Evolutionary conservation across 2,329 filamentous ascomycete genomes (phyloP).

Genomic region (Dryadomyces quercus-mongolicae): DNA sequence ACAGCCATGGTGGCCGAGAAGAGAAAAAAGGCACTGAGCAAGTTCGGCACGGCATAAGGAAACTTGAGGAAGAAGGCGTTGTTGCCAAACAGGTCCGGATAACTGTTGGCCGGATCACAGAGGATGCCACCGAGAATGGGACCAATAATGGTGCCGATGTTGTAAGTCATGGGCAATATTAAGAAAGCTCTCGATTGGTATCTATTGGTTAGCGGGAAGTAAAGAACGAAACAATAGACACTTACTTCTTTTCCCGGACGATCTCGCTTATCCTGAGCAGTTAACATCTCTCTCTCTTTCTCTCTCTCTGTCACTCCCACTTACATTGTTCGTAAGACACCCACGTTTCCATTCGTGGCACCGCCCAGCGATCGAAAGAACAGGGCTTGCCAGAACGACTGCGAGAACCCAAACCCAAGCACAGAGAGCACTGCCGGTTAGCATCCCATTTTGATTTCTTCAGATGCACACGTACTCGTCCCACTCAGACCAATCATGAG

Average conservation of each 20-base stretch:
- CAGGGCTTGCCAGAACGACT: slow-evolving; percentile 47
- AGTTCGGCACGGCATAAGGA: slow-evolving; percentile 42
- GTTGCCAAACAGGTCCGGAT: slow-evolving; percentile 32
- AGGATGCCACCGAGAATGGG: slow-evolving; percentile 37
- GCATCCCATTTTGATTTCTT: rapidly evolving
- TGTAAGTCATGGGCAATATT: slow-evolving; percentile 56
- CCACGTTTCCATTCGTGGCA: slow-evolving; percentile 60
- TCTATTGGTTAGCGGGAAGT: slow-evolving; percentile 16
- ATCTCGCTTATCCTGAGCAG: slow-evolving; percentile 28
- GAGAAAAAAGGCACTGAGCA: slow-evolving; percentile 38
- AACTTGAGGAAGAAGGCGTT: slow-evolving; percentile 32
- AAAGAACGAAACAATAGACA: too few species aligned
- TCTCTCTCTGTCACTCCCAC: slow-evolving; percentile 2
- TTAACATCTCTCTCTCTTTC: not conserved
- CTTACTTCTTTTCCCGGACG: slow-evolving; percentile 29
- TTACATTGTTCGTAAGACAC: slow-evolving; percentile 61
- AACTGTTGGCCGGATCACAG: slow-evolving; percentile 30
- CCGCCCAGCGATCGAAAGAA: slow-evolving; percentile 55
- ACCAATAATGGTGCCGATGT: slow-evolving; percentile 49
- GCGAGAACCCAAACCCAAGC: slow-evolving; percentile 60
- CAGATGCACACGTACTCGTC: slow-evolving; percentile 27
- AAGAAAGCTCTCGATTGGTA: slow-evolving; percentile 31
- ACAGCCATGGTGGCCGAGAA: slow-evolving; percentile 28
- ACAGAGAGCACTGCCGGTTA: slow-evolving; percentile 36
- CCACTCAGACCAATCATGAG: slow-evolving; percentile 66